A percentile compares a stretch with the other conserved stretches of the same genome.
phyloP scores from a whole-genome alignment of 208 protist species.

The Acanthamoeba culbertsoni region DNA sequence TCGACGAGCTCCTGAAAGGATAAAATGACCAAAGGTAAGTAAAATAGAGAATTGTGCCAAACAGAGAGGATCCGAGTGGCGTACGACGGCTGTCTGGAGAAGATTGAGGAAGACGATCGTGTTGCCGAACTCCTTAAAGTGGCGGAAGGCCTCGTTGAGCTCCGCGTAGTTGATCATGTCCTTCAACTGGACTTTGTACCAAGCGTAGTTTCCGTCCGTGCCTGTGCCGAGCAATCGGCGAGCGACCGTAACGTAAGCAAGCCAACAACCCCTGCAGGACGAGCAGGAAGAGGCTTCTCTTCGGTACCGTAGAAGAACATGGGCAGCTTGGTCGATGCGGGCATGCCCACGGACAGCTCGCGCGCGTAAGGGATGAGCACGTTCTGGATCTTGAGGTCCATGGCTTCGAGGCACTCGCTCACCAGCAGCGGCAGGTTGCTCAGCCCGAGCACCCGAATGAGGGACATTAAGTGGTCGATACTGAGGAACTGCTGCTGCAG shows the following conservation, averaged over 20 bases:
- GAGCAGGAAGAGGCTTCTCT: too few relatives aligned
- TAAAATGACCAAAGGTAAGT: too few relatives aligned
- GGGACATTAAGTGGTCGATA: constrained; percentile 63
- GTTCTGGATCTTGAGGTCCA: constrained; percentile 75
- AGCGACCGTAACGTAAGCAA: not conserved
- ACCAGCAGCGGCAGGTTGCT: constrained; percentile 72
- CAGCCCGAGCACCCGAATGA: constrained; percentile 68
- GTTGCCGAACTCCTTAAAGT: constrained; percentile 82
- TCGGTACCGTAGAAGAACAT: constrained; percentile 73
- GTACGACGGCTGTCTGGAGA: constrained; percentile 68
- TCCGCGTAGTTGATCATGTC: constrained; percentile 71
- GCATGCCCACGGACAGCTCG: constrained; percentile 76
- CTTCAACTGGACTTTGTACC: not conserved
- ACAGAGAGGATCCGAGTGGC: too few relatives aligned
- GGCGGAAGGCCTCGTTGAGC: too few relatives aligned
- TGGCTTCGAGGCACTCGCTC: constrained; percentile 62
- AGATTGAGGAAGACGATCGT: constrained; percentile 73
- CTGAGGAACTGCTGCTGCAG: constrained; percentile 78
- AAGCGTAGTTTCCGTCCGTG: constrained; percentile 31
- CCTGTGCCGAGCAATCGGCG: not conserved
- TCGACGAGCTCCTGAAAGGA: too few relatives aligned
- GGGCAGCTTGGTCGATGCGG: constrained; percentile 72
- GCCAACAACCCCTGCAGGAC: not conserved
- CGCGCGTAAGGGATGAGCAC: constrained; percentile 73
- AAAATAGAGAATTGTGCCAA: too few relatives aligned